phyloP scores from a whole-genome alignment of 2,329 filamentous ascomycete species.

The Aspergillus uvarum region DNA sequence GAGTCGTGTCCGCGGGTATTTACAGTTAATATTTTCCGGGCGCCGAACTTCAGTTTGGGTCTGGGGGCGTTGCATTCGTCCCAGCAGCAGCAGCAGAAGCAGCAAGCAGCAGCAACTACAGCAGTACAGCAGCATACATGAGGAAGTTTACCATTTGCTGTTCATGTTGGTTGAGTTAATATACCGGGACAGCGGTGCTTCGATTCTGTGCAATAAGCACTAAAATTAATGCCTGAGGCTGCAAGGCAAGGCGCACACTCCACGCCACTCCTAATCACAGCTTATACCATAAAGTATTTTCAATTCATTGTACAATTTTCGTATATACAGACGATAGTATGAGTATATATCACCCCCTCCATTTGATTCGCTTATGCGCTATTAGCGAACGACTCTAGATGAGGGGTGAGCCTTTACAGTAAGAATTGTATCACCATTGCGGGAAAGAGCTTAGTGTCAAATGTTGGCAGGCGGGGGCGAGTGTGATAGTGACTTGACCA shows the following conservation, averaged over 20 bases:
- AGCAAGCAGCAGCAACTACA: neutral
- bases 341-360: no score
- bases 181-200: no score
- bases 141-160: no score
- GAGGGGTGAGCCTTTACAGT: neutral
- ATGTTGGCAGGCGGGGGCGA: slow-evolving; percentile 19
- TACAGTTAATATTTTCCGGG: slow-evolving; percentile 31
- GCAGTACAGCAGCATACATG: no score
- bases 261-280: neutral
- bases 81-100: neutral
- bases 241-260: neutral
- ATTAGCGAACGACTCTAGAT: neutral
- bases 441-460: slow-evolving; percentile 13
- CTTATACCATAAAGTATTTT: no score
- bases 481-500: slow-evolving; percentile 7
- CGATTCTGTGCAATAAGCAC: no score
- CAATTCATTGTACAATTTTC: no score
- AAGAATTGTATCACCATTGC: neutral
- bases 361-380: neutral
- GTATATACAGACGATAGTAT: no score
- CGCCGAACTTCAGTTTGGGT: slow-evolving; percentile 14
- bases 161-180: no score
- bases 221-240: neutral
- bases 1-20: slow-evolving; percentile 28
- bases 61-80: slow-evolving; percentile 6